Evolutionary conservation across 2,329 filamentous ascomycete genomes (phyloP), one percentile per base, ranked within the genome.

Genomic region (Aspergillus tubingensis): DNA sequence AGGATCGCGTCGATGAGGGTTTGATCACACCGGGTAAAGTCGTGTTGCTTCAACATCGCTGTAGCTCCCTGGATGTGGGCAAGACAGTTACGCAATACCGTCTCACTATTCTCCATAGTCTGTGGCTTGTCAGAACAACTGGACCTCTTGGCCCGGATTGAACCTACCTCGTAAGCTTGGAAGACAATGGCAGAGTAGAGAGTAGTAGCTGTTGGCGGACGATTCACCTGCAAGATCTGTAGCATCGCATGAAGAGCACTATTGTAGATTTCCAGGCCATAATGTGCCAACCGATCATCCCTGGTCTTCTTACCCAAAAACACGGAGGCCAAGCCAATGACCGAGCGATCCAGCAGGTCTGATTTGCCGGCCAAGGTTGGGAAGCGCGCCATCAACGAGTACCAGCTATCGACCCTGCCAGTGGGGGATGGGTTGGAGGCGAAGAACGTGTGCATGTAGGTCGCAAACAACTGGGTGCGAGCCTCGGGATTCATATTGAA

Each of bases 381-480:
- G 8, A 51, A 51, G 5, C 48, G 48, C 15, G 23, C 25, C 48
- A 51, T 51, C 27, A 51, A 30, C 10, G 36, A 36, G 27, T 51
- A 51, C 48, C 48, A 51, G 48, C 7, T 51, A 19, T 51, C 48
- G 25, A 32, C 52, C 38, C 11, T n/a, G 11, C 10, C 25, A 23
- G 15, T 17, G 11, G 19, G 32, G 32, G 27, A 54, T 8, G 27
- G 17, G 30, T 30, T 11, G 36, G 43, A 27, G 19, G 51, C n/a
- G 43, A 41, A 44, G 43, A 21, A 53, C 2, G 25, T 19, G 10
- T 53, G 7, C 27, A 39, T 36, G 15, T n/a, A 56, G 10, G 39
- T 19, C 8, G 53, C 23, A 53, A 64, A 4, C 39, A 67, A 23
- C 41, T 69, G 23, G 13, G 48, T 51, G 25, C 48, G 48, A n/a